Conservation (phyloP, 164 flowering plant species). For the Piper betle region DNA sequence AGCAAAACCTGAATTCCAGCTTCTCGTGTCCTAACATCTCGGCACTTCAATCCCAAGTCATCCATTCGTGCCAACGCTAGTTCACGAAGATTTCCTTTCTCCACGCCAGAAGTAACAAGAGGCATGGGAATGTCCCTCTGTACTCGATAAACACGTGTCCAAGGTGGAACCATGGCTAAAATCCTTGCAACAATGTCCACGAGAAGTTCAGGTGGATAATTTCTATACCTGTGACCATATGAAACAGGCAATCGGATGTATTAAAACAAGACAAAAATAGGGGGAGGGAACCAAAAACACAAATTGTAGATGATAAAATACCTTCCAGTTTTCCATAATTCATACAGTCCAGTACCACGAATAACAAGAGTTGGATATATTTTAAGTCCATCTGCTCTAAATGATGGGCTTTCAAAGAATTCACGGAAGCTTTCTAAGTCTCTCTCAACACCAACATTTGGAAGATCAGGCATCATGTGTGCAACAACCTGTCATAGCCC, state of each 20-base stretch:
- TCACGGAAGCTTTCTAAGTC: slow-evolving; percentile 94
- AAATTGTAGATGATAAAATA: slow-evolving; percentile 6
- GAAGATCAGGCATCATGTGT: slow-evolving; percentile 99
- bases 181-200: slow-evolving; percentile 95
- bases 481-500: slow-evolving; percentile 63
- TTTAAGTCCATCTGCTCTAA: slow-evolving; percentile 97
- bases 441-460: slow-evolving; percentile 97
- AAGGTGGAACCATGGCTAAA: slow-evolving; percentile 93
- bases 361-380: slow-evolving; percentile 98
- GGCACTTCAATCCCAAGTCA: slow-evolving; percentile 94
- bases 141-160: slow-evolving; percentile 99
- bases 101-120: slow-evolving; percentile 96
- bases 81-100: slow-evolving; percentile 96
- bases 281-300: neutral
- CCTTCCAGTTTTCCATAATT: slow-evolving; percentile 99
- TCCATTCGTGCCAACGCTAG: slow-evolving; percentile 94
- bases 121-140: slow-evolving; percentile 99
- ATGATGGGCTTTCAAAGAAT: slow-evolving; percentile 86
- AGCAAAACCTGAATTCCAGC: slow-evolving; percentile 88
- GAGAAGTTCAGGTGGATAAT: slow-evolving; percentile 96
- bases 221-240: slow-evolving; percentile 53
- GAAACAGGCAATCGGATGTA: neutral
- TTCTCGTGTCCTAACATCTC: slow-evolving; percentile 98
- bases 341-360: slow-evolving; percentile 99
- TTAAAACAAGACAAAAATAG: neutral